These are phyloP conservation scores for Hexamita inflata DNA, from an alignment of 208 protist species.

Conservation along the genomic window DNA sequence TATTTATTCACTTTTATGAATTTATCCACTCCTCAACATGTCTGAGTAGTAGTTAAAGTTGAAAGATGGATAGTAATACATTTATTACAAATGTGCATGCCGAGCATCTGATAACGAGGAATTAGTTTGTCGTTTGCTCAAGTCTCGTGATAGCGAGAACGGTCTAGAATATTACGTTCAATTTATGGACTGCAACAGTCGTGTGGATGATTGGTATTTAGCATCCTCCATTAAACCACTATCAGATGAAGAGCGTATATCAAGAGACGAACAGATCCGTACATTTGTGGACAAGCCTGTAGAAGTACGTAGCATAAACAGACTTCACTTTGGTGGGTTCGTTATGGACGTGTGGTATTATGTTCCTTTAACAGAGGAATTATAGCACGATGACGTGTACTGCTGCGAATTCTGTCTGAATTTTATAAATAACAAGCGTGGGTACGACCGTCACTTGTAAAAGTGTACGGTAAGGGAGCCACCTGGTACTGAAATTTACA, in stretches of 20 bases:
- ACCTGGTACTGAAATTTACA: slow-evolving; percentile 1
- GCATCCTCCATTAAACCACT: not conserved
- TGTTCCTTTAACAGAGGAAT: not conserved
- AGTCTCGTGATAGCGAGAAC: not conserved
- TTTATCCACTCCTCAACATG: too few species aligned
- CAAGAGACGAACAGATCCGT: not conserved
- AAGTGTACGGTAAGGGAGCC: not conserved
- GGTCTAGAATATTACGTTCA: slow-evolving; percentile 1
- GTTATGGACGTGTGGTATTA: slow-evolving; percentile 8
- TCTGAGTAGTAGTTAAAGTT: too few species aligned
- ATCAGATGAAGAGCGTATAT: not conserved
- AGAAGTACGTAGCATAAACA: not conserved
- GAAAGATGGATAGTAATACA: too few species aligned
- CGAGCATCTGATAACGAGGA: too few species aligned
- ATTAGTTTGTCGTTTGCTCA: too few species aligned
- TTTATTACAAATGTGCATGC: too few species aligned
- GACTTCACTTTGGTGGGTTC: not conserved
- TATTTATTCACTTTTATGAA: too few species aligned
- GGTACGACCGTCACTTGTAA: not conserved
- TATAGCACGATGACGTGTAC: not conserved
- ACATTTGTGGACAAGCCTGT: not conserved
- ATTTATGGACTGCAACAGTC: not conserved
- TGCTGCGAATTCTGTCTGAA: slow-evolving; percentile 15
- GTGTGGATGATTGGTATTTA: slow-evolving; percentile 8
- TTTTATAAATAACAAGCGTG: not conserved